These are phyloP conservation scores for Aspergillus sparsus DNA, from an alignment of 495 filamentous ascomycete genomes.

Conservation along the genomic window DNA sequence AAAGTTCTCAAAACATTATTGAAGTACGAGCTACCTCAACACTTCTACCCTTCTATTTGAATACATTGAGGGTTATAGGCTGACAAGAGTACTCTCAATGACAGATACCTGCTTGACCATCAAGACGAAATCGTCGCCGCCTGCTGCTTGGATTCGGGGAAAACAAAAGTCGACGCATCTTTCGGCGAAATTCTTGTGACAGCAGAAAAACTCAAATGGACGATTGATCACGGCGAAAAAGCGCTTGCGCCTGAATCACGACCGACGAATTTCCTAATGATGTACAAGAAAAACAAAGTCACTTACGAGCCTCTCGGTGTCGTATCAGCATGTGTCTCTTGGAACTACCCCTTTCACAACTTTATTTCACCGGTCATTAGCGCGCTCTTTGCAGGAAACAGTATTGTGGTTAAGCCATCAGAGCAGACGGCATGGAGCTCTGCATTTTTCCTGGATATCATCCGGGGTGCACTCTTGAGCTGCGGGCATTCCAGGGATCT, in stretches of 20 bases:
- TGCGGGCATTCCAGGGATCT: slow-evolving; percentile 84
- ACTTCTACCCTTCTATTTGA: not conserved
- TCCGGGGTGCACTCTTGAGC: slow-evolving; percentile 71
- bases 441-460: slow-evolving; percentile 74
- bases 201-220: slow-evolving; percentile 92
- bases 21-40: slow-evolving; percentile 51
- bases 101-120: slow-evolving; percentile 77
- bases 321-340: slow-evolving; percentile 88
- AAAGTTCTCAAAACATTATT: slow-evolving; percentile 80
- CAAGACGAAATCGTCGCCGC: slow-evolving; percentile 83
- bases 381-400: slow-evolving; percentile 90
- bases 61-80: not conserved
- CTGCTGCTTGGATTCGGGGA: slow-evolving; percentile 94
- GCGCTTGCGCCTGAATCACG: slow-evolving; percentile 70
- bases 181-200: slow-evolving; percentile 95
- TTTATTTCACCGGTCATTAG: slow-evolving; percentile 88
- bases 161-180: slow-evolving; percentile 89
- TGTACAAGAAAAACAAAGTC: slow-evolving; percentile 92
- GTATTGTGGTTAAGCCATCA: slow-evolving; percentile 85
- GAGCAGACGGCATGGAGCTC: slow-evolving; percentile 94
- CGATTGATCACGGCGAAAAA: slow-evolving; percentile 84
- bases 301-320: slow-evolving; percentile 91
- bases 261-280: slow-evolving; percentile 86
- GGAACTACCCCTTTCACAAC: slow-evolving; percentile 98
- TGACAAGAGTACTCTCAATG: slow-evolving; percentile 1